phyloP scores from a whole-genome alignment of 352 stramenopile genomes.

The Phytopythium vexans region DNA sequence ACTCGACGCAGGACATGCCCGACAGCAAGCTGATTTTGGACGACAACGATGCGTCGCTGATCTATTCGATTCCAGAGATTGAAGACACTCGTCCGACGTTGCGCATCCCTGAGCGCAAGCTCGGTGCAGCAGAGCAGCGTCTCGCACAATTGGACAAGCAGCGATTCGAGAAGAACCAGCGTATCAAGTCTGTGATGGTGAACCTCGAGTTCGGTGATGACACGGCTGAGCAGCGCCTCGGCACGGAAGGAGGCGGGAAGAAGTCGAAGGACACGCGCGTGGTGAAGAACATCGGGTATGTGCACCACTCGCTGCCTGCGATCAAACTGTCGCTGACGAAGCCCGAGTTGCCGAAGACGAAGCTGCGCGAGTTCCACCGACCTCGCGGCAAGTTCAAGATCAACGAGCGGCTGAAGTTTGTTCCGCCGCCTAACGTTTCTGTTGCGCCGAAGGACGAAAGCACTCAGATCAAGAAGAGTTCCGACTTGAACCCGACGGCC shows the following conservation, averaged over 20 bases:
- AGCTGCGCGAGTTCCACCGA: conserved; percentile 80
- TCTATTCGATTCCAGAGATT: conserved; percentile 75
- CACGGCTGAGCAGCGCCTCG: conserved; percentile 57
- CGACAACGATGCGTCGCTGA: conserved; percentile 77
- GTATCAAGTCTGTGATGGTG: conserved; percentile 78
- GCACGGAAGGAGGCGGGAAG: conserved; percentile 66
- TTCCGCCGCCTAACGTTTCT: conserved; percentile 31
- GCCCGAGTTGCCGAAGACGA: conserved; percentile 76
- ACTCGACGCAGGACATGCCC: conserved; percentile 76
- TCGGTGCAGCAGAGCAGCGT: conserved; percentile 72
- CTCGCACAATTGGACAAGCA: conserved; percentile 75
- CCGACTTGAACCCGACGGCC: conserved; percentile 70
- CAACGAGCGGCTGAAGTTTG: conserved; percentile 65
- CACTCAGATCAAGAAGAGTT: conserved; percentile 88
- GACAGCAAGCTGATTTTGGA: conserved; percentile 79
- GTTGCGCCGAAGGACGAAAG: conserved; percentile 60
- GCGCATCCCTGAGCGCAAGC: conserved; percentile 77
- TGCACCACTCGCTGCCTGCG: conserved; percentile 82
- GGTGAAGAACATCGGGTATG: conserved; percentile 81
- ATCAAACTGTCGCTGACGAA: conserved; percentile 87
- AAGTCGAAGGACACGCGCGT: conserved; percentile 83
- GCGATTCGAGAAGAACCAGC: conserved; percentile 69
- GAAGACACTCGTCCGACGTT: conserved; percentile 78
- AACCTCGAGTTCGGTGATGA: conserved; percentile 80
- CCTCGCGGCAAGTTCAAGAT: conserved; percentile 86